Evolutionary conservation across 306 rosid species (phyloP).

Genomic region (Rosa multiflora): DNA sequence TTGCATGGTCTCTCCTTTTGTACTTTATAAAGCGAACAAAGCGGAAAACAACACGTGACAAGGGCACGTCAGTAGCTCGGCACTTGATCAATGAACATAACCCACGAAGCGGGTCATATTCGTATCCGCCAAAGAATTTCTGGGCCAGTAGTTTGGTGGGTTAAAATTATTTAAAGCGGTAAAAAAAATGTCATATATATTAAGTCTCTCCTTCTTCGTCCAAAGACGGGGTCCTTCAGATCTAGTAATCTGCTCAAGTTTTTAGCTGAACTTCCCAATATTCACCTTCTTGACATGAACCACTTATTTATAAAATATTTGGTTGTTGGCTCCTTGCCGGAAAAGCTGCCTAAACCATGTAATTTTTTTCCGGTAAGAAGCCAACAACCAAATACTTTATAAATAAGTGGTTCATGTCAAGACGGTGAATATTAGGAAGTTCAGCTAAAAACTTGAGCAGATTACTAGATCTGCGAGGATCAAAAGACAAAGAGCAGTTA

Average conservation of each 20-base stretch:
- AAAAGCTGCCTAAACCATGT: too few species aligned
- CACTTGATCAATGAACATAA: not conserved
- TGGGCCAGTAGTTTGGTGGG: not conserved
- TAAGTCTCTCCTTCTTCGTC: too few species aligned
- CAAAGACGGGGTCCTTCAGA: too few species aligned
- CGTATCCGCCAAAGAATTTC: not conserved
- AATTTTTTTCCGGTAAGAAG: not conserved
- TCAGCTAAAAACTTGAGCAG: not conserved
- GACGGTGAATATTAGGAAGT: slow-evolving; percentile 25
- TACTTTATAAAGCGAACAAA: not conserved
- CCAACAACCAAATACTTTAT: slow-evolving; percentile 7
- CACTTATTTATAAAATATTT: too few species aligned
- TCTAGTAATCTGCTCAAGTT: too few species aligned
- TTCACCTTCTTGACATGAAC: too few species aligned
- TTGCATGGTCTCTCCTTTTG: not conserved
- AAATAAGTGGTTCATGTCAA: slow-evolving; percentile 42
- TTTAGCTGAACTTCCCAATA: too few species aligned
- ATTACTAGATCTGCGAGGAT: not conserved
- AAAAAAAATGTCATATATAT: not conserved
- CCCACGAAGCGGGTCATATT: not conserved
- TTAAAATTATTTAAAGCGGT: not conserved
- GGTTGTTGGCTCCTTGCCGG: too few species aligned
- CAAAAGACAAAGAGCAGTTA: slow-evolving; percentile 47
- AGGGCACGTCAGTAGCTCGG: not conserved
- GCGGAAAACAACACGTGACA: not conserved